These are phyloP conservation scores for Exophiala phaeomuriformis DNA, from an alignment of 2,329 filamentous ascomycete species.

Conservation along the genomic window DNA sequence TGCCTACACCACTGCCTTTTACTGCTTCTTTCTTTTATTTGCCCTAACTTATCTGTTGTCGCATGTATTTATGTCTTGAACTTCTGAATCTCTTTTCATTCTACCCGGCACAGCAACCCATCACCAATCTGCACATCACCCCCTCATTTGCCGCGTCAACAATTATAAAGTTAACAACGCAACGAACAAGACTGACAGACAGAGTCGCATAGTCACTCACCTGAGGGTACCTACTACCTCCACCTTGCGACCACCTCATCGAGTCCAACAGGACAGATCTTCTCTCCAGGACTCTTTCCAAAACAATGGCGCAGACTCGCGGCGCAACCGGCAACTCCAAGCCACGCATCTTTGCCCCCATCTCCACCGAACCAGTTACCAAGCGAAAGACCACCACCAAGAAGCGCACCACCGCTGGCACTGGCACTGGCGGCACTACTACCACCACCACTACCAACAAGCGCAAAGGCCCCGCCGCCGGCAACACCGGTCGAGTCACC, in stretches of 20 bases:
- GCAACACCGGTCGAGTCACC: conserved; percentile 14
- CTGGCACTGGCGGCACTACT: background rate
- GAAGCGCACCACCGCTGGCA: conserved; percentile 15
- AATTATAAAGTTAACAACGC: background rate
- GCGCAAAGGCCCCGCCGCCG: background rate
- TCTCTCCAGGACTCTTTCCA: background rate
- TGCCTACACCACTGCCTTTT: conserved; percentile 10
- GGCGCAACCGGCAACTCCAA: conserved; percentile 28
- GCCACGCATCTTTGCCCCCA: conserved; percentile 25
- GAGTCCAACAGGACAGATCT: too few species aligned
- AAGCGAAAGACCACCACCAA: conserved; percentile 24
- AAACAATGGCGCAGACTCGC: conserved; percentile 29
- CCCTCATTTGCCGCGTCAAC: conserved; percentile 11
- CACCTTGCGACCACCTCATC: too few species aligned
- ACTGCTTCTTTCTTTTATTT: background rate
- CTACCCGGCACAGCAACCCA: background rate
- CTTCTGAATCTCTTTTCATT: too few species aligned
- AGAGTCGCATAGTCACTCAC: too few species aligned
- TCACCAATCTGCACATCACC: background rate
- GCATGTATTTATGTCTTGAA: conserved; percentile 8
- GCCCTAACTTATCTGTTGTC: conserved; percentile 17
- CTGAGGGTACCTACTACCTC: too few species aligned
- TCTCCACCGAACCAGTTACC: conserved; percentile 23
- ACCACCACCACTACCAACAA: conserved; percentile 13
- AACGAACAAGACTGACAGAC: too few species aligned